A percentile compares a stretch with the other conserved stretches of the same genome.
Evolutionary conservation across 768 basidiomycete species (phyloP).

Genomic region (Boletus barrowsii): DNA sequence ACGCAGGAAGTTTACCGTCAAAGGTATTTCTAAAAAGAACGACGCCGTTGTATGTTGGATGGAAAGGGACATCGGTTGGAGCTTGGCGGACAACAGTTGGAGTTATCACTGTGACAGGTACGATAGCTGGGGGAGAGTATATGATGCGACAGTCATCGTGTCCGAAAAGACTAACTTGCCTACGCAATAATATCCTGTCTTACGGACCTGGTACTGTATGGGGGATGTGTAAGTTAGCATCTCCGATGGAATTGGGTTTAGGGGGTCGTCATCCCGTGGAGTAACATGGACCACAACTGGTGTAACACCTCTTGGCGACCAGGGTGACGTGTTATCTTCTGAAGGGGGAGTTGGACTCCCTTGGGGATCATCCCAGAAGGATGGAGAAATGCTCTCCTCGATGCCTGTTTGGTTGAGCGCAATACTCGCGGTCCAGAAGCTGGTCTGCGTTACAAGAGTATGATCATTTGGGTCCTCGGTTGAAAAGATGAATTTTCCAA

Average conservation of each 20-base stretch:
- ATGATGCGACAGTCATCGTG: background rate
- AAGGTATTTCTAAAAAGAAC: constrained; percentile 89
- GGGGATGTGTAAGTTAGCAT: constrained; percentile 60
- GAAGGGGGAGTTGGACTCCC: constrained; percentile 57
- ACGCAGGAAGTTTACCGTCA: constrained; percentile 82
- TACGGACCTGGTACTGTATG: constrained; percentile 78
- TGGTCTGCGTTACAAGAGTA: constrained; percentile 64
- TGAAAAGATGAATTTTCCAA: constrained; percentile 89
- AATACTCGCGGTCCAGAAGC: constrained; percentile 85
- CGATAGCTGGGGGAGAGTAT: constrained; percentile 53
- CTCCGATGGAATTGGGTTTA: constrained; percentile 50
- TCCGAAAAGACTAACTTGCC: constrained; percentile 51
- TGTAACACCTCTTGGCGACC: constrained; percentile 34
- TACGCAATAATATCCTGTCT: constrained; percentile 95
- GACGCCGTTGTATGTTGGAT: constrained; percentile 74
- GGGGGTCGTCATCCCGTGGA: constrained; percentile 25
- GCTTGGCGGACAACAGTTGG: constrained; percentile 33
- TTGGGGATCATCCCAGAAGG: constrained; percentile 58
- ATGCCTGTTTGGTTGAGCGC: constrained; percentile 44
- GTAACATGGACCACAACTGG: constrained; percentile 7
- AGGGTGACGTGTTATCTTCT: constrained; percentile 48
- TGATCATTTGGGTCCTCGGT: constrained; percentile 49
- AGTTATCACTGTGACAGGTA: constrained; percentile 82
- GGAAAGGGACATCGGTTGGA: constrained; percentile 53
- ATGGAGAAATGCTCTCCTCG: constrained; percentile 20